Percentiles rank a stretch among this genome's conserved stretches.
Evolutionary conservation across 2,329 filamentous ascomycete species (phyloP).

Genomic region (Gaeumannomyces tritici): DNA sequence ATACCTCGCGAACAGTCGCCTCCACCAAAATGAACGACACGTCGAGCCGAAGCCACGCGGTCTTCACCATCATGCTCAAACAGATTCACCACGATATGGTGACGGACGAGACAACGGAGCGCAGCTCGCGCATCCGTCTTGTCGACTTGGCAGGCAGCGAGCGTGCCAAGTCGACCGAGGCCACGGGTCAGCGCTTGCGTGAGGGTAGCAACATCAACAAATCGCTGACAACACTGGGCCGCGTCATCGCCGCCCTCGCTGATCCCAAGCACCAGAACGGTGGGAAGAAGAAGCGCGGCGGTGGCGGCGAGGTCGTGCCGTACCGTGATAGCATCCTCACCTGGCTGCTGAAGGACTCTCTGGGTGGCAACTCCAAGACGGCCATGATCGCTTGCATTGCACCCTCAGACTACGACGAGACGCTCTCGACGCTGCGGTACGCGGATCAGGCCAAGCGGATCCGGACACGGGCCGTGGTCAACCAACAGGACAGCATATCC

Average conservation of each 20-base stretch:
- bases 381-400: constrained; percentile 99
- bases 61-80: constrained; percentile 91
- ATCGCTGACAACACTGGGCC: constrained; percentile 88
- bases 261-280: constrained; percentile 61
- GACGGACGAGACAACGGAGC: constrained; percentile 90
- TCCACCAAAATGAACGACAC: constrained; percentile 99
- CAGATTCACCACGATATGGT: constrained; percentile 97
- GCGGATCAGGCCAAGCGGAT: constrained; percentile 97
- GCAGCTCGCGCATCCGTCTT: constrained; percentile 57
- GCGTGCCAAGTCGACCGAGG: constrained; percentile 91
- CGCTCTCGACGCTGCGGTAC: constrained; percentile 87
- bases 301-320: constrained; percentile 70
- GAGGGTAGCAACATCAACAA: constrained; percentile 98
- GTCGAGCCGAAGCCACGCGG: constrained; percentile 93
- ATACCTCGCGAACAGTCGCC: constrained; percentile 95
- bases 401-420: constrained; percentile 96
- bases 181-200: constrained; percentile 88
- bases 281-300: constrained; percentile 65
- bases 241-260: constrained; percentile 92
- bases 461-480: constrained; percentile 99
- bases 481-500: constrained; percentile 79
- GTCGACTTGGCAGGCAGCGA: constrained; percentile 98
- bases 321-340: constrained; percentile 96
- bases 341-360: constrained; percentile 92
- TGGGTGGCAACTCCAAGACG: constrained; percentile 98